Base-by-base conservation (phyloP, 2,329 filamentous ascomycete genomes). In the Fusarium falciforme region DNA sequence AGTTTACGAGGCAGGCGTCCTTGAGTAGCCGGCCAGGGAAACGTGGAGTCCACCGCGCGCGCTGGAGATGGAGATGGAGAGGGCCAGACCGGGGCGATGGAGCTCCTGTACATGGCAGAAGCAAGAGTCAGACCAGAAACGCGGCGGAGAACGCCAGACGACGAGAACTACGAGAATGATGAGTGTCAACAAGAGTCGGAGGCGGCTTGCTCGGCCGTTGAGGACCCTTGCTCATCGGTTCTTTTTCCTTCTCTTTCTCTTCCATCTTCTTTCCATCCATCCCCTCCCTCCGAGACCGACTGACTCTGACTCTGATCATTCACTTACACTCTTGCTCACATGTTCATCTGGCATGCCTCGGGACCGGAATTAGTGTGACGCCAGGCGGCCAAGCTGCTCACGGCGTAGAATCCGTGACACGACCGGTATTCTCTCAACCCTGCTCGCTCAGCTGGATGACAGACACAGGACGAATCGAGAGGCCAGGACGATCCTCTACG, bases 1-100 rank as follows among this genome's bases (percentile, higher is more conserved):
- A 61, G 10, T 14, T 20, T 44, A 61, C 55, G 16, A 58, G 69
- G 60, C 59, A 67, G 57, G 27, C 29, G 58, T 61, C 58, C 62
- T 68, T 61, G 33, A 57, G 47, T 52, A 63, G 64, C 66, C 66
- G 20, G 54, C 60, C 62, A 66, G 40, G 54, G 68, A 69, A 66
- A 33, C 31, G 33, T 59, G 33, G 31, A 74, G 61, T 29, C 71
- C 69, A 68, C 67, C 27, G 20, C 31, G n/a, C 31, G 65, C 29
- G 27, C 64, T 31, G 29, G 29, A 31, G 9, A 31, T 59, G 44
- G 60, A 64, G 55, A 47, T 20, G n/a, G 42, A 42, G 49, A 58
- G 64, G 68, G 63, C 72, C 49, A 66, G 66, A 73, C 61, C 65
- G 55, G 62, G 61, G 47, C 59, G 40, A 71, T 71, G 72, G 70